Evolutionary conservation across 192 early-diverging fungal species (phyloP).

Genomic region (Coemansia sp.): DNA sequence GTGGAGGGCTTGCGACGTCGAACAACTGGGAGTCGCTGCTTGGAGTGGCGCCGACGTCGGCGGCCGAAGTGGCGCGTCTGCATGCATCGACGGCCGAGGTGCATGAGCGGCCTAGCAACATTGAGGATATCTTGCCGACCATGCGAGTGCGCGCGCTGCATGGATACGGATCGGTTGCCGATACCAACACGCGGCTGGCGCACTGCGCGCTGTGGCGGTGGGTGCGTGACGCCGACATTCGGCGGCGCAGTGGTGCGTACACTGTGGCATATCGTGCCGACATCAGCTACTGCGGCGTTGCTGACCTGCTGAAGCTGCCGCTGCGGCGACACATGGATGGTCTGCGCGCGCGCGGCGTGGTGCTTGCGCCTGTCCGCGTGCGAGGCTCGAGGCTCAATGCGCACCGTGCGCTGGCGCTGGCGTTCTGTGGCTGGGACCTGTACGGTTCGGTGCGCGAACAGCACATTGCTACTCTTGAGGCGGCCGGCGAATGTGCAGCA

Average conservation of each 20-base stretch:
- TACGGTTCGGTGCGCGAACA: conserved; percentile 46
- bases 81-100: conserved; percentile 32
- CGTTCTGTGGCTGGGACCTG: conserved; percentile 55
- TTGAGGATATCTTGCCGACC: conserved; percentile 76
- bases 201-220: conserved; percentile 34
- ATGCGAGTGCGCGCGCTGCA: conserved; percentile 73
- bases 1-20: conserved; percentile 29
- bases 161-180: conserved; percentile 77
- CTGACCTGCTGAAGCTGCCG: conserved; percentile 34
- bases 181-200: conserved; percentile 40
- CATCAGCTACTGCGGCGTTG: conserved; percentile 33
- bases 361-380: background rate
- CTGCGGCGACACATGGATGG: conserved; percentile 54
- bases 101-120: too few relatives aligned
- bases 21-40: conserved; percentile 44
- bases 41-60: conserved; percentile 11
- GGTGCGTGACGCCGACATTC: conserved; percentile 52
- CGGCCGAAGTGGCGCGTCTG: conserved; percentile 20
- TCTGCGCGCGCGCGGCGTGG: conserved; percentile 6
- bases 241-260: conserved; percentile 44
- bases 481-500: conserved; percentile 65
- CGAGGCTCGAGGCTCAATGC: conserved; percentile 21
- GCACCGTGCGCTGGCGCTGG: conserved; percentile 52
- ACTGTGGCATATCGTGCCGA: conserved; percentile 41
- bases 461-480: conserved; percentile 56